Base-by-base conservation (phyloP, 345 rosid genomes). In the Hibiscus tridactylites region DNA sequence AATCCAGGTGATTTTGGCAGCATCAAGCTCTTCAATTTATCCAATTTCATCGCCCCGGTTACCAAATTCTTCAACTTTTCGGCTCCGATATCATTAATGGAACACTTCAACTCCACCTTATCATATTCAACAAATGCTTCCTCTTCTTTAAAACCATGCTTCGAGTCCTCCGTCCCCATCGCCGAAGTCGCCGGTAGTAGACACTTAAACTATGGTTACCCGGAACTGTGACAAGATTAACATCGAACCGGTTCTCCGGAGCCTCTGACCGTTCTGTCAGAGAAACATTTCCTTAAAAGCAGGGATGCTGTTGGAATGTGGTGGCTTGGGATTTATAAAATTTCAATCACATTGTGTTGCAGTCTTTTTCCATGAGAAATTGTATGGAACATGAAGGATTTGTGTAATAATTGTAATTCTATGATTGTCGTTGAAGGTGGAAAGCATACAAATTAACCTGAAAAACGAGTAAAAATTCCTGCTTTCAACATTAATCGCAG, bases 11-110 rank as follows among this genome's bases (percentile, higher is more conserved):
- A 46, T 59, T 15, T 68, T 6, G 62, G 47, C 37, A 60, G 0
- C 28, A 59, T 31, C 72, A 59, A 46, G 3, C 61, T 49, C 61
- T 59, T 59, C 21, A 46, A 6, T 17, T 68, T 68, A 17, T 50
- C 26, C 50, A 12, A 1, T 35, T 28, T 73, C 52, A 50, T 52
- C 52, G 6, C 64, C 31, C 59, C 68, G 57, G 12, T 37, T 8
- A 71, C 49, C 71, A 42, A 31, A 33, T 21, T 54, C 73, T 56
- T 75, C 73, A 71, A 24, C 71, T 60, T 61, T 42, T 66, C 75
- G 10, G 53, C 21, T 24, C 63, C 67, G 31, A 44, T 60, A 65
- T 72, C 29, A 21, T 56, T 35, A 17, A 12, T 3, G 44, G 50
- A 37, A 31, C 28, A n/a, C 71, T 61, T 73, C 28, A 49, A 12